Evolutionary conservation across 2,329 filamentous ascomycete genomes (phyloP).

Genomic region (Aspergillus flavus): DNA sequence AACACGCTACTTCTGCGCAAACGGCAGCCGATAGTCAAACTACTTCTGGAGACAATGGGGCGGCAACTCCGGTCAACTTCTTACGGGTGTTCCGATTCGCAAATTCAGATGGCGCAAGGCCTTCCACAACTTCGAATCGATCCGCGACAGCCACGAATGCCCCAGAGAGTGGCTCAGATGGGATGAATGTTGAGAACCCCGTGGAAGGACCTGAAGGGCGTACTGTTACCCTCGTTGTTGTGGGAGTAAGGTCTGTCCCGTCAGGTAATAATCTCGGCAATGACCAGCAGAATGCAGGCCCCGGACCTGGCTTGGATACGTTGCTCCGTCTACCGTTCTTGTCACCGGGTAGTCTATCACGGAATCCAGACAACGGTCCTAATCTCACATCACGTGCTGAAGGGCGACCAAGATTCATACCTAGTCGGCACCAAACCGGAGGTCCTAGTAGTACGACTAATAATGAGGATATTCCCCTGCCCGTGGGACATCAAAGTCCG

Average conservation of each 20-base stretch:
- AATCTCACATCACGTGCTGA: conserved; percentile 57
- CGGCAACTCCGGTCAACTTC: conserved; percentile 64
- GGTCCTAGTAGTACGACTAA: conserved; percentile 50
- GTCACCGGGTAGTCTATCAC: conserved; percentile 45
- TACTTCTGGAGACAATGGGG: conserved; percentile 41
- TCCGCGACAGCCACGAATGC: conserved; percentile 29
- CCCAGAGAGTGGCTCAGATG: conserved; percentile 29
- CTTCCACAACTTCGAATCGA: conserved; percentile 24
- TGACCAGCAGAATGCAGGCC: conserved; percentile 47
- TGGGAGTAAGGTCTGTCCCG: conserved; percentile 68
- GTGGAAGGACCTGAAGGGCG: conserved; percentile 53
- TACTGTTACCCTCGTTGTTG: conserved; percentile 70
- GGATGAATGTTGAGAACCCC: conserved; percentile 44
- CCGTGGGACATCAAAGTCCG: conserved; percentile 46
- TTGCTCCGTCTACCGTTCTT: conserved; percentile 49
- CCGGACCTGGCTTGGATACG: conserved; percentile 48
- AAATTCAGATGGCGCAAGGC: conserved; percentile 47
- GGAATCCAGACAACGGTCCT: conserved; percentile 49
- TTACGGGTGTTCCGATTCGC: conserved; percentile 70
- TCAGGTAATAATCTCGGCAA: conserved; percentile 50
- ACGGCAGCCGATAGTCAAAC: conserved; percentile 42
- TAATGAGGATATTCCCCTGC: conserved; percentile 57
- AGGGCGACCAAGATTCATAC: conserved; percentile 57
- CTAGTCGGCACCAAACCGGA: conserved; percentile 58
- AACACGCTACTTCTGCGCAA: conserved; percentile 63